Evolutionary conservation across 2,329 filamentous ascomycete genomes (phyloP).

Genomic region (Trichoderma semiorbis): DNA sequence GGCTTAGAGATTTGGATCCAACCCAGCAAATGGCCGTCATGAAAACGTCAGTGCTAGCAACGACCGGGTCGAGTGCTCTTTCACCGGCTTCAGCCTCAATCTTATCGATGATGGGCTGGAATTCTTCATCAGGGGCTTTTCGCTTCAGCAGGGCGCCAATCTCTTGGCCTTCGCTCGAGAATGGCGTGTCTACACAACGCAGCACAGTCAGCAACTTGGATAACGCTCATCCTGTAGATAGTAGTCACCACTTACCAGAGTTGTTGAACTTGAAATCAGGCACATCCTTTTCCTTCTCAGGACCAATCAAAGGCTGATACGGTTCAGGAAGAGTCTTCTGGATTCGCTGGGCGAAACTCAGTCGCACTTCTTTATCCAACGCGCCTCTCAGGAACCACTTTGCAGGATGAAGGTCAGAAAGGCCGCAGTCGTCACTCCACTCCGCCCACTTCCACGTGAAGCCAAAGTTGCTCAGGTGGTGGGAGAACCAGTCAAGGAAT

Average conservation of each 20-base stretch:
- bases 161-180: slow-evolving; percentile 78
- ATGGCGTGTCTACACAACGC: slow-evolving; percentile 63
- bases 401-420: slow-evolving; percentile 74
- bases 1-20: slow-evolving; percentile 91
- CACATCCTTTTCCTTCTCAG: slow-evolving; percentile 91
- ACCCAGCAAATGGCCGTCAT: slow-evolving; percentile 91
- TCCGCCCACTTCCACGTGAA: slow-evolving; percentile 99
- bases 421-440: slow-evolving; percentile 82
- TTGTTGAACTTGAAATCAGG: slow-evolving; percentile 89
- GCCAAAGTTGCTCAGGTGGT: slow-evolving; percentile 97
- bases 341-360: slow-evolving; percentile 95
- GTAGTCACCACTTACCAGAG: slow-evolving; percentile 55
- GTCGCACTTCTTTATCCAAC: slow-evolving; percentile 91
- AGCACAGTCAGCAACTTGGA: neutral
- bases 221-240: neutral
- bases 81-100: slow-evolving; percentile 78
- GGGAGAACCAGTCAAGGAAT: slow-evolving; percentile 96
- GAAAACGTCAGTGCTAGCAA: slow-evolving; percentile 89
- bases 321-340: slow-evolving; percentile 85
- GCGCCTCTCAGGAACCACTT: slow-evolving; percentile 92
- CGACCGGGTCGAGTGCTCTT: slow-evolving; percentile 70
- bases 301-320: slow-evolving; percentile 76
- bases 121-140: slow-evolving; percentile 81
- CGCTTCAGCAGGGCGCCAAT: slow-evolving; percentile 74
- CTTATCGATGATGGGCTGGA: slow-evolving; percentile 74